Base-by-base conservation (phyloP, 2,329 filamentous ascomycete genomes). In the Septoria linicola region DNA sequence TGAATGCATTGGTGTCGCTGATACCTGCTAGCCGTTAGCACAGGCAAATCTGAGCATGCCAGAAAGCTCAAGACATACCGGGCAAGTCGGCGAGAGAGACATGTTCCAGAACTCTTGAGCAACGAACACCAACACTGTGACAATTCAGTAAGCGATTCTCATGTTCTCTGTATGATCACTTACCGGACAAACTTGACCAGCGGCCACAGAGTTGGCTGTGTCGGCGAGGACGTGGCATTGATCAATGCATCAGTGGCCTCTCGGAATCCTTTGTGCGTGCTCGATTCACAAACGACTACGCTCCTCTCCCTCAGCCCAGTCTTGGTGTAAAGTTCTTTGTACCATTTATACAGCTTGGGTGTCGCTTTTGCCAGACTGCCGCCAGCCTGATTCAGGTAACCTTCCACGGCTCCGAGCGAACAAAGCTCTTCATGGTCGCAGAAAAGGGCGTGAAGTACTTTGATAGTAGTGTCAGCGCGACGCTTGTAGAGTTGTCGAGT, bases 401-500 rank as follows among this genome's bases (percentile, higher is more conserved):
- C 49, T 16, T 41, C 32, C 1, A 41, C 51, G 23, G 27, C 19
- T 23, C 35, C 6, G 1, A 45, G 14, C 6, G 41, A 37, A 1
- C 17, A 16, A 19, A 59, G 46, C 8, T 42, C 41, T 3, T 19
- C 25, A 8, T 40, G 39, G 31, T 61, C 44, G 41, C 57, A 51
- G 49, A 63, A 63, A 4, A 64, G 17, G 20, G 42, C 34, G 2
- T 20, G 30, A 11, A 63, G 49, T 2, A 49, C 54, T 7, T 46
- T 53, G 7, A 60, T 16, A 1, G 59, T 54, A 10, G 21, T 56
- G 3, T 30, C 30, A 6, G 51, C 23, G 3, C 17, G 43, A 3
- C 47, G 49, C 32, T 58, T 45, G 25, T 47, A 48, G 3, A 45
- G 17, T 14, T 51, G 37, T 1, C 17, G 4, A 1, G 37, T 32